Evolutionary conservation across 2,329 filamentous ascomycete genomes (phyloP).

Genomic region (Paramyrothecium roridum): DNA sequence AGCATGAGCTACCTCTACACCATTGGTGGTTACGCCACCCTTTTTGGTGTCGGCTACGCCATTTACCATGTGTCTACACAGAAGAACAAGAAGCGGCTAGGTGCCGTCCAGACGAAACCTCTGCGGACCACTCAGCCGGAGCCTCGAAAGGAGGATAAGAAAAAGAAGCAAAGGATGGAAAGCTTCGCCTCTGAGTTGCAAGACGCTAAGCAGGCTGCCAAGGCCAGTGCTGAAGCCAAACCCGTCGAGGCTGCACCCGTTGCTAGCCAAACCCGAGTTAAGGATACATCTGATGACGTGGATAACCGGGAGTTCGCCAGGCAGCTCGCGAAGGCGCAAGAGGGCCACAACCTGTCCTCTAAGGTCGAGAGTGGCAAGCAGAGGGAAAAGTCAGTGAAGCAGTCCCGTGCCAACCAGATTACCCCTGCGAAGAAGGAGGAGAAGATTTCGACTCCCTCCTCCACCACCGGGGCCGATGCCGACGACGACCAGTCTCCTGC

Average conservation of each 20-base stretch:
- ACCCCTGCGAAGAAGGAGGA: constrained; percentile 37
- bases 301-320: constrained; percentile 75
- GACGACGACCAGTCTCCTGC: constrained; percentile 77
- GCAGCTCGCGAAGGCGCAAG: constrained; percentile 67
- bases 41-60: constrained; percentile 31
- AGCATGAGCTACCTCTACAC: constrained; percentile 33
- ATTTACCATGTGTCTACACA: constrained; percentile 32
- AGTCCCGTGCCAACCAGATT: constrained; percentile 57
- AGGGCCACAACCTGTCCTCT: constrained; percentile 59
- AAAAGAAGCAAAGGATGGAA: constrained; percentile 45
- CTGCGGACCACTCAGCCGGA: constrained; percentile 25
- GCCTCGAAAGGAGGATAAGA: constrained; percentile 36
- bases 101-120: constrained; percentile 20
- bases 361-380: constrained; percentile 58
- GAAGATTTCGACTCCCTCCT: constrained; percentile 50
- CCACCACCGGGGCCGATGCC: constrained; percentile 69
- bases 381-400: constrained; percentile 67
- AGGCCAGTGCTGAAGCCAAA: constrained; percentile 30
- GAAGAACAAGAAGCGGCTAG: constrained; percentile 26
- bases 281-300: constrained; percentile 55
- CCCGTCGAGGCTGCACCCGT: constrained; percentile 22
- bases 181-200: constrained; percentile 34
- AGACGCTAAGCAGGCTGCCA: constrained; percentile 32
- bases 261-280: constrained; percentile 23
- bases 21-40: constrained; percentile 30